Evolutionary conservation across 2,329 filamentous ascomycete species (phyloP).

Genomic region (Emmonsiellopsis sp.): DNA sequence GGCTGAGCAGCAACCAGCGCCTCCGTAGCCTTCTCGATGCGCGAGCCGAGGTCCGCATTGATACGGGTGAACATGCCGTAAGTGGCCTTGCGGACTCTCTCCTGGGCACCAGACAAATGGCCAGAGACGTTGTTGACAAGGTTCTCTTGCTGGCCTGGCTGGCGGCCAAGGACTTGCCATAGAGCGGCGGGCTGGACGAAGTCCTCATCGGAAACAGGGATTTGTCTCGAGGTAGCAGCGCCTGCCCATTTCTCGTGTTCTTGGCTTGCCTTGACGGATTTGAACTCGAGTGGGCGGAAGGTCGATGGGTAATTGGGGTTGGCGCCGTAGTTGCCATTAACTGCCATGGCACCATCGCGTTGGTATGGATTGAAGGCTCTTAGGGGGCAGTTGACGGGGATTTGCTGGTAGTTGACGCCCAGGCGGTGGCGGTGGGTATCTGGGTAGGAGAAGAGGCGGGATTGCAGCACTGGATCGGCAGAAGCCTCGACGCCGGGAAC

Average conservation of each 20-base stretch:
- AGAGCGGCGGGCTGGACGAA: conserved; percentile 36
- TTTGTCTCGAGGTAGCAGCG: conserved; percentile 29
- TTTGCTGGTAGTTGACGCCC: conserved; percentile 56
- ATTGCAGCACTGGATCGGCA: conserved; percentile 61
- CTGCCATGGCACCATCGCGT: conserved; percentile 63
- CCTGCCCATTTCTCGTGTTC: conserved; percentile 38
- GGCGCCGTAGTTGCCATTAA: conserved; percentile 54
- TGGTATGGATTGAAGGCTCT: conserved; percentile 56
- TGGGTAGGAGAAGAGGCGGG: conserved; percentile 61
- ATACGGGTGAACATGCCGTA: conserved; percentile 55
- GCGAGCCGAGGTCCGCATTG: conserved; percentile 44
- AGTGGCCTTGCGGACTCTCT: conserved; percentile 48
- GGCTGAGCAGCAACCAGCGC: conserved; percentile 7
- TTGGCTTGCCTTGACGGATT: conserved; percentile 33
- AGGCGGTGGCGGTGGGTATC: conserved; percentile 58
- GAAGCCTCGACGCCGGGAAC: conserved; percentile 60
- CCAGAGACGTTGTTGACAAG: conserved; percentile 52
- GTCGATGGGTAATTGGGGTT: conserved; percentile 46
- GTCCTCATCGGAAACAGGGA: conserved; percentile 36
- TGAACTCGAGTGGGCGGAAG: conserved; percentile 29
- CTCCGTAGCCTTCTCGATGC: conserved; percentile 48
- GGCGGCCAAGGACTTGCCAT: conserved; percentile 35
- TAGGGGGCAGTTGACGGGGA: conserved; percentile 51
- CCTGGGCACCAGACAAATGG: conserved; percentile 47
- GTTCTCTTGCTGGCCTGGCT: conserved; percentile 51